Percentiles rank a stretch among this genome's conserved stretches.
These are phyloP conservation scores for Lachancea sp. DNA, from an alignment of 805 yeast species.

Conservation along the genomic window DNA sequence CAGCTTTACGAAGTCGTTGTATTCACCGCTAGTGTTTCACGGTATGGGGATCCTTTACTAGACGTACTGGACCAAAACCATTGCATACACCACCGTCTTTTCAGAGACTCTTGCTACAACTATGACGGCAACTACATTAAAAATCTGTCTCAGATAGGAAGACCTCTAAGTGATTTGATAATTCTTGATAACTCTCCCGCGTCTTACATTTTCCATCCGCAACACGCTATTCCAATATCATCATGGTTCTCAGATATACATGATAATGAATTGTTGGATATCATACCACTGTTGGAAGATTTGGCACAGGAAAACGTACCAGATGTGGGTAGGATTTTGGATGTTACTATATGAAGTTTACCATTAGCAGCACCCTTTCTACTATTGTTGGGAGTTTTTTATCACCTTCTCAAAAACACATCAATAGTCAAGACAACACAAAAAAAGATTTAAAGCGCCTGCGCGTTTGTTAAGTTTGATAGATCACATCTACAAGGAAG, in stretches of 20 bases:
- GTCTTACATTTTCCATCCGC: constrained; percentile 95
- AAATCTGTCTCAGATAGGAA: constrained; percentile 87
- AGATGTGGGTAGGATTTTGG: constrained; percentile 81
- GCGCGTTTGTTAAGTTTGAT: constrained; percentile 7
- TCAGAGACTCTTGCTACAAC: constrained; percentile 89
- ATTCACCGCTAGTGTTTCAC: constrained; percentile 91
- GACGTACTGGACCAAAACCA: constrained; percentile 77
- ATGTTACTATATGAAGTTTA: constrained; percentile 44
- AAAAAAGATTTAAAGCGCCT: constrained; percentile 2
- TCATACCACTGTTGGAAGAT: constrained; percentile 86
- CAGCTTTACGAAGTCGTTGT: constrained; percentile 89
- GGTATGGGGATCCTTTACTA: constrained; percentile 92
- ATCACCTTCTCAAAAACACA: not conserved
- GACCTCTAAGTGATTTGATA: constrained; percentile 79
- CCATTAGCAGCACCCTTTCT: not conserved
- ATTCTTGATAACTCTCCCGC: constrained; percentile 98
- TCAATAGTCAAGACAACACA: not conserved
- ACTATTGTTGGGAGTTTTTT: no score
- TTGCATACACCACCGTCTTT: constrained; percentile 81
- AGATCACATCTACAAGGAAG: constrained; percentile 17
- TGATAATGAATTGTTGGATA: constrained; percentile 89
- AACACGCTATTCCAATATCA: constrained; percentile 93
- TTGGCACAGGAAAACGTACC: constrained; percentile 64
- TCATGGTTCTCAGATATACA: constrained; percentile 98
- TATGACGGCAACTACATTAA: constrained; percentile 94